Evolutionary conservation across 257 asterid genomes (phyloP), one percentile per base, ranked within the genome.

Genomic region (Henckelia pumila): DNA sequence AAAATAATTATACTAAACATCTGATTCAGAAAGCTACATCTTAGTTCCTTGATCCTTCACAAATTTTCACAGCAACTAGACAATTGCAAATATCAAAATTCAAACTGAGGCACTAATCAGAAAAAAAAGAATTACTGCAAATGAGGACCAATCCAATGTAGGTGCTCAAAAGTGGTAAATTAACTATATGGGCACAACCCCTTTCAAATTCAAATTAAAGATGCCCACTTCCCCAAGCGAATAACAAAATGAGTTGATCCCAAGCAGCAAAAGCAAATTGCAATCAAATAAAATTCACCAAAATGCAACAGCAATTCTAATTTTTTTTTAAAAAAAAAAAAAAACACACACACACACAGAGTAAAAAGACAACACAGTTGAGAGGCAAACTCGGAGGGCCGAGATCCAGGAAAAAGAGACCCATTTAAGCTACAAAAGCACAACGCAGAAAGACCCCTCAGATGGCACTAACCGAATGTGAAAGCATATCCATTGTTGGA

Each of bases 401-500:
- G 61, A 67, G 67, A 68, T 63, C 78, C 52, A 50, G 23, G 69
- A 40, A 21, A n/a, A 37, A 3, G 47, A 29, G 59, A 5, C 9
- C 33, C 37, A 33, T 30, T 22, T 35, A 64, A 20, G 21, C 2
- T 4, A 8, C 26, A 63, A 22, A 9, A 28, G 5, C 11, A 26
- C 28, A 26, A 17, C 19, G 6, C 52, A 40, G 52, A 14, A 37
- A 37, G 49, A 11, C 49, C 52, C 37, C 52, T 40, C 50, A 40
- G 50, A 40, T 40, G 25, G 68, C 3, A 76, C 92, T 75, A 62
- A 92, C 98, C 98, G 14, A 89, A 92, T 68, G 75, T 82, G 82
- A 92, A 92, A 68, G 90, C 81, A 61, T 86, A 92, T 69, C 98
- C 98, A 37, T 49, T 73, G 75, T 67, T 26, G 24, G 98, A 89